Evolutionary conservation across 371 early-diverging fungal species (phyloP).

Genomic region (Syncephalastrum racemosum): DNA sequence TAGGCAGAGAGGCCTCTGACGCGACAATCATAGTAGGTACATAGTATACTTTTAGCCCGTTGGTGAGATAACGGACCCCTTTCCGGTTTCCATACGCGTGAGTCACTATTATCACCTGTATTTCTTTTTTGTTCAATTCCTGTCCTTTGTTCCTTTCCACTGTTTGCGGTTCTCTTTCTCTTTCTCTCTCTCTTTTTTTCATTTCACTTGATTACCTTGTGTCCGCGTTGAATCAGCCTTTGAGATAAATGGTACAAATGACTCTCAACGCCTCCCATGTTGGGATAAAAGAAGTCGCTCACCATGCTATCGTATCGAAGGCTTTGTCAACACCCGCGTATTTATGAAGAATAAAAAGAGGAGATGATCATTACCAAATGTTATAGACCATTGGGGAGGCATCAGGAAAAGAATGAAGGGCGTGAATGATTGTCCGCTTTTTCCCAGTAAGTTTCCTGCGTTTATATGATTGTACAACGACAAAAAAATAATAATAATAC

Average conservation of each 20-base stretch:
- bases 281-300: constrained; percentile 98
- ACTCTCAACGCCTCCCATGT: constrained; percentile 98
- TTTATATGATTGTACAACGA: too few species aligned
- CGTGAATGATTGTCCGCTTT: neutral
- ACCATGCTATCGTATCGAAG: constrained; percentile 65
- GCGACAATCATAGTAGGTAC: constrained; percentile 87
- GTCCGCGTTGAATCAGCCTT: constrained; percentile 87
- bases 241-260: constrained; percentile 95
- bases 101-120: constrained; percentile 78
- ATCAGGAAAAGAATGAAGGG: neutral
- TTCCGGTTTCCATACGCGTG: constrained; percentile 86
- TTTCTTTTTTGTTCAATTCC: neutral
- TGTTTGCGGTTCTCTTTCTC: too few species aligned
- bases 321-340: neutral
- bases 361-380: neutral
- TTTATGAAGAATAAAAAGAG: neutral
- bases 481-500: too few species aligned
- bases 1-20: constrained; percentile 91
- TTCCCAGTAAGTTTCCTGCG: neutral
- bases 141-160: constrained; percentile 1
- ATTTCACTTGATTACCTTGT: constrained; percentile 78
- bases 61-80: constrained; percentile 91
- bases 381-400: constrained; percentile 3
- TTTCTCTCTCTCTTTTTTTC: too few species aligned
- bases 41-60: constrained; percentile 98